phyloP scores from a whole-genome alignment of 441 rosid species.

The Gossypium gossypioides region DNA sequence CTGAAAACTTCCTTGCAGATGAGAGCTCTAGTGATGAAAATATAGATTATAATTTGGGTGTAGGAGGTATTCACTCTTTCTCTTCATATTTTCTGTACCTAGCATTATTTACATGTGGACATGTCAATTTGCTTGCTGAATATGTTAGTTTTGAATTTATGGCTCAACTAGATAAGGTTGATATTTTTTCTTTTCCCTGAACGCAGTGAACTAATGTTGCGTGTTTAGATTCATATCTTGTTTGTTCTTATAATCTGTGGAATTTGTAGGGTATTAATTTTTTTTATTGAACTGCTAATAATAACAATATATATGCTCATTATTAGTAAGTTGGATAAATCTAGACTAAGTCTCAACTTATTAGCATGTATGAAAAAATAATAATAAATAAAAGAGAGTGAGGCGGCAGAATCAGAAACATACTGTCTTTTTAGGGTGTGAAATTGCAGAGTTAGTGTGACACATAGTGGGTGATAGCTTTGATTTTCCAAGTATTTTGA shows the following conservation, averaged over 20 bases:
- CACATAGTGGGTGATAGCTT: not conserved
- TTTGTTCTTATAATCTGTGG: not conserved
- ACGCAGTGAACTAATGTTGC: not conserved
- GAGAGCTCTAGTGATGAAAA: conserved; percentile 97
- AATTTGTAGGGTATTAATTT: not conserved
- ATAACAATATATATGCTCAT: not conserved
- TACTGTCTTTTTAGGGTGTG: not conserved
- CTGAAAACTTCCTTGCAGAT: conserved; percentile 62
- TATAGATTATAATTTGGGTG: conserved; percentile 53
- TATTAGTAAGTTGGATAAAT: not conserved
- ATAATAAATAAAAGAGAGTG: not conserved
- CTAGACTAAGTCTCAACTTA: not conserved
- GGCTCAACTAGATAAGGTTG: not conserved
- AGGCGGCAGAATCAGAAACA: not conserved
- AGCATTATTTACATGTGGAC: conserved; percentile 9
- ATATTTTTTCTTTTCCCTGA: not conserved
- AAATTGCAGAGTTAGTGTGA: not conserved
- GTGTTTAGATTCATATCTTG: not conserved
- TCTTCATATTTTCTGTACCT: conserved; percentile 11
- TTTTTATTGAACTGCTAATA: not conserved
- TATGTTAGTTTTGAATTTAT: not conserved
- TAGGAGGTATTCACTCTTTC: conserved; percentile 53
- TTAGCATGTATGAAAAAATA: not conserved
- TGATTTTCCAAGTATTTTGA: no score
- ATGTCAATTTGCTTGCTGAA: not conserved